These are phyloP conservation scores for Cadophora gregata DNA, from an alignment of 2,329 filamentous ascomycete species.

Conservation along the genomic window DNA sequence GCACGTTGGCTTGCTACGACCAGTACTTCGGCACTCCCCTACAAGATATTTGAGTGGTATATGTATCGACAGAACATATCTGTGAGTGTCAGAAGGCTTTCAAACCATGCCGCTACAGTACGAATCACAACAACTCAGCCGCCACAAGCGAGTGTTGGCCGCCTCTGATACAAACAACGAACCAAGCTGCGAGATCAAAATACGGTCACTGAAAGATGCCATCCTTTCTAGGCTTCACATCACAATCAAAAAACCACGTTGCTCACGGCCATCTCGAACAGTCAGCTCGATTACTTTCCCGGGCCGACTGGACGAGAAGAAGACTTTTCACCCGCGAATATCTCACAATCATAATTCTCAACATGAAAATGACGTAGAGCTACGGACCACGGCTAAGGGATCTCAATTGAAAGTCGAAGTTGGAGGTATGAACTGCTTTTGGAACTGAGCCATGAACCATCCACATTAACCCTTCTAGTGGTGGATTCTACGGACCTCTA, in stretches of 20 bases:
- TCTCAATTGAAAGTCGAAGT: neutral
- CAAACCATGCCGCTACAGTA: neutral
- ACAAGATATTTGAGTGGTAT: too few relatives aligned
- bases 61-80: too few relatives aligned
- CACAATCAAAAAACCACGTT: neutral
- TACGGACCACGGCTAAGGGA: neutral
- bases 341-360: neutral
- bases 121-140: neutral
- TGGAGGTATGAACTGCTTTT: neutral
- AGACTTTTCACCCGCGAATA: neutral
- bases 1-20: too few relatives aligned
- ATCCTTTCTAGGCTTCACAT: neutral
- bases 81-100: too few relatives aligned
- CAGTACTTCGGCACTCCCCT: too few relatives aligned
- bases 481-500: neutral
- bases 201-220: neutral
- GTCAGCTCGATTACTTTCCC: neutral
- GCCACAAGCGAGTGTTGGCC: neutral
- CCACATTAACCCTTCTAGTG: neutral
- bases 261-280: neutral
- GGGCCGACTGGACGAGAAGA: neutral
- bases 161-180: neutral
- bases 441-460: neutral
- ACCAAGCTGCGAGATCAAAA: neutral
- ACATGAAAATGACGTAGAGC: neutral